Conservation (phyloP, 78 protist species). For the Polysphondylium violaceum region DNA sequence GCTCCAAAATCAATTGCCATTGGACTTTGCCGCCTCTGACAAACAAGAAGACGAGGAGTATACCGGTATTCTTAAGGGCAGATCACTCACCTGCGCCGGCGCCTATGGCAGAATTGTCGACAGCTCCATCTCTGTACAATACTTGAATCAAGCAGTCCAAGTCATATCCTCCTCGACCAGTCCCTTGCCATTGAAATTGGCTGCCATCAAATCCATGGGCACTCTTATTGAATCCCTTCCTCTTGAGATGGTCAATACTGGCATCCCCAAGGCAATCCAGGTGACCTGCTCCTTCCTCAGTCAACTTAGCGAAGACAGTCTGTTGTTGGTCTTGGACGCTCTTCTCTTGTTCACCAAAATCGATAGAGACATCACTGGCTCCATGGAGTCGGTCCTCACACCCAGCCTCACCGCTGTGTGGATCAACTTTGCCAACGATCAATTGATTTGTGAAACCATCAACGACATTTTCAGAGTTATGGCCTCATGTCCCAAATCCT, state of each 20-base stretch:
- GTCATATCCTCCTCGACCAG: neutral
- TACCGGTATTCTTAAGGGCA: conserved; percentile 20
- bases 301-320: conserved; percentile 1
- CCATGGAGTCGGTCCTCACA: conserved; percentile 18
- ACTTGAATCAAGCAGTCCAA: conserved; percentile 2
- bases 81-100: conserved; percentile 31
- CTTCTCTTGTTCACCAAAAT: neutral
- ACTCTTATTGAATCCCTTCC: neutral
- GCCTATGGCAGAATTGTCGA: neutral
- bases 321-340: conserved; percentile 22
- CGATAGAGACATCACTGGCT: conserved; percentile 37
- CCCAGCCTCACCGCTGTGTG: conserved; percentile 11
- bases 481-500: conserved; percentile 7
- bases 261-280: neutral
- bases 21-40: neutral
- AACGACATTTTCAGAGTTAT: conserved; percentile 30
- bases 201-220: conserved; percentile 16
- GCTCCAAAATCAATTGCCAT: neutral
- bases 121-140: conserved; percentile 17
- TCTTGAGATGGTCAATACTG: neutral
- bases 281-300: neutral
- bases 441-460: neutral
- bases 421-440: conserved; percentile 25
- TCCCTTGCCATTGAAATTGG: conserved; percentile 11
- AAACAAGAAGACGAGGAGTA: neutral